Percentiles rank a stretch among this genome's conserved stretches.
Evolutionary conservation across 1,284 basidiomycete species (phyloP).

Genomic region (Sanguinoderma infundibulare): DNA sequence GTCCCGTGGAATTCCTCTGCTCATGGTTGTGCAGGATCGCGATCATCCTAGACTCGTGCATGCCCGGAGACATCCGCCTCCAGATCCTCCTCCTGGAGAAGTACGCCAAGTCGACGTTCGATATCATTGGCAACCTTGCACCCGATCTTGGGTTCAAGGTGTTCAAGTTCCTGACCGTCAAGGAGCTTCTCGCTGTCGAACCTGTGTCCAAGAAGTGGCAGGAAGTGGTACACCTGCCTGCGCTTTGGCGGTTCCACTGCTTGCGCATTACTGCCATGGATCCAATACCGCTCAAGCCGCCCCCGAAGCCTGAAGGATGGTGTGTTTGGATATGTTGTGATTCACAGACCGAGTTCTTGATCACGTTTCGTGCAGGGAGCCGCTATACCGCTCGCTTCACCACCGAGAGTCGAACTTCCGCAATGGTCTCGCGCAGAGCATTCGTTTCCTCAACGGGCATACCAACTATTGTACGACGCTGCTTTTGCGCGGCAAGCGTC

Average conservation of each 20-base stretch:
- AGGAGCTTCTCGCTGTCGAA: slow-evolving; percentile 66
- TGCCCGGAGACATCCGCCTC: slow-evolving; percentile 78
- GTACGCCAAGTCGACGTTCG: slow-evolving; percentile 80
- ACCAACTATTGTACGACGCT: slow-evolving; percentile 89
- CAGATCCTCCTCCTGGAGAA: slow-evolving; percentile 84
- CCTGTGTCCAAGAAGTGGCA: slow-evolving; percentile 79
- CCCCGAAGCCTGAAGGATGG: slow-evolving; percentile 73
- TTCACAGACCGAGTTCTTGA: neutral
- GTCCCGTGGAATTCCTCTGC: neutral
- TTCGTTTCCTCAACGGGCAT: slow-evolving; percentile 83
- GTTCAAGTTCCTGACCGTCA: slow-evolving; percentile 66
- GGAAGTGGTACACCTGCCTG: slow-evolving; percentile 67
- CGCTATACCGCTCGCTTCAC: slow-evolving; percentile 81
- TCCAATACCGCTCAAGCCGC: slow-evolving; percentile 67
- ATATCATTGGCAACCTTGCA: slow-evolving; percentile 77
- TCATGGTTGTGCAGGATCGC: slow-evolving; percentile 34
- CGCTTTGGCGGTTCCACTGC: slow-evolving; percentile 81
- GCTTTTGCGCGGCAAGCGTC: slow-evolving; percentile 73
- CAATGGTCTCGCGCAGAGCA: slow-evolving; percentile 74
- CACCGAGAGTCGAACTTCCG: slow-evolving; percentile 88
- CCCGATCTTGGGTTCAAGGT: slow-evolving; percentile 70
- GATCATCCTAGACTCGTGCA: slow-evolving; percentile 60
- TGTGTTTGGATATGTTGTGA: slow-evolving; percentile 34
- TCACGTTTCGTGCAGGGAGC: slow-evolving; percentile 52
- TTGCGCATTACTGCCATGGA: slow-evolving; percentile 76